These are phyloP conservation scores for Penicillium concentricum DNA, from an alignment of 2,329 filamentous ascomycete genomes.

Conservation along the genomic window DNA sequence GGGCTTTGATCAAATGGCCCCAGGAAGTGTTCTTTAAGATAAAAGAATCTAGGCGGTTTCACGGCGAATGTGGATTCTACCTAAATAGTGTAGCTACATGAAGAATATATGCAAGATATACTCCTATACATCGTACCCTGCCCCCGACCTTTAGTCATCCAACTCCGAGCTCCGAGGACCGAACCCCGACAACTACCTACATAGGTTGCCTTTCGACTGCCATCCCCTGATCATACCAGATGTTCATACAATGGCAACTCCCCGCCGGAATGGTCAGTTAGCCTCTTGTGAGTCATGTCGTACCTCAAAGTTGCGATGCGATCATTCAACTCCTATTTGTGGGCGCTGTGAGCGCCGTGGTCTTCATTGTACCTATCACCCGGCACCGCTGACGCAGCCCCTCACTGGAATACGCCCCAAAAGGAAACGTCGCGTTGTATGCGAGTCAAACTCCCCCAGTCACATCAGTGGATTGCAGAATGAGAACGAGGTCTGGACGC, in stretches of 20 bases:
- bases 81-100: too few relatives aligned
- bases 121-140: too few relatives aligned
- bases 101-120: too few relatives aligned
- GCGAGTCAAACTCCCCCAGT: background rate
- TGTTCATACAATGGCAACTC: background rate
- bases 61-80: too few relatives aligned
- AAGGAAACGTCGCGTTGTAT: background rate
- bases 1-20: too few relatives aligned
- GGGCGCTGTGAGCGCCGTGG: constrained; percentile 2
- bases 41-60: too few relatives aligned
- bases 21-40: too few relatives aligned
- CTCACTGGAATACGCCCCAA: background rate
- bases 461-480: background rate
- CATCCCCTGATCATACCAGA: background rate
- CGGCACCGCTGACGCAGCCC: background rate
- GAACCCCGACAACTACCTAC: background rate
- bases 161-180: background rate
- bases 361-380: constrained; percentile 2
- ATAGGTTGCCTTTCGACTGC: background rate
- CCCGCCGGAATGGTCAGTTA: constrained; percentile 9
- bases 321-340: constrained; percentile 13
- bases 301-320: constrained; percentile 26
- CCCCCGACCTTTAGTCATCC: background rate
- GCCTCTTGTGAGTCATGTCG: constrained; percentile 27
- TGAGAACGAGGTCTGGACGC: background rate